Percentiles rank a stretch among this genome's conserved stretches.
Conservation (phyloP, 1,284 basidiomycete genomes). For the Malassezia sympodialis region DNA sequence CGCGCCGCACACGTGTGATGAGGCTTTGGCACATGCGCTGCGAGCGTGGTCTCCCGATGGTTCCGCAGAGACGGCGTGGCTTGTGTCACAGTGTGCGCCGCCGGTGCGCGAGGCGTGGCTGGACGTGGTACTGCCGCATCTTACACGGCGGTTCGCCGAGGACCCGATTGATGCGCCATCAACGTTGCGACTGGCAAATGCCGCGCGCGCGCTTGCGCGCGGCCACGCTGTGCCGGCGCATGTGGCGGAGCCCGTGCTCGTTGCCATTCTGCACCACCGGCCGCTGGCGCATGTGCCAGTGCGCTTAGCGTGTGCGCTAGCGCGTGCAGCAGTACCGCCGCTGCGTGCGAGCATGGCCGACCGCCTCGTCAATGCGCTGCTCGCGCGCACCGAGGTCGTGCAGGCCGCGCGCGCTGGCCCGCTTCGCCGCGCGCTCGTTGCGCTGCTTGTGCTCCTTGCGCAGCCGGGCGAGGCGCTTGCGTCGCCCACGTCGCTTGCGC, state of each 20-base stretch:
- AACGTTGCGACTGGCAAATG: background rate
- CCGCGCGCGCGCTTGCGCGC: background rate
- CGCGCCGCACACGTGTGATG: background rate
- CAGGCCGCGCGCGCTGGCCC: constrained; percentile 22
- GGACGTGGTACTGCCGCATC: background rate
- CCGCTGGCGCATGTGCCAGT: constrained; percentile 53
- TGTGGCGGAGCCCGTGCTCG: constrained; percentile 64
- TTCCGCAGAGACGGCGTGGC: background rate
- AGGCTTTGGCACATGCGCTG: background rate
- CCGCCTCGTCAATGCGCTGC: constrained; percentile 24
- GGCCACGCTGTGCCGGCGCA: constrained; percentile 46
- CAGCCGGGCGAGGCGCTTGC: constrained; percentile 57
- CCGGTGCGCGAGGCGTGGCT: background rate
- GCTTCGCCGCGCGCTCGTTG: constrained; percentile 7
- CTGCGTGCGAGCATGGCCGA: constrained; percentile 17
- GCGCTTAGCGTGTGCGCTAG: constrained; percentile 53
- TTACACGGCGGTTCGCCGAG: constrained; percentile 28
- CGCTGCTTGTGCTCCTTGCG: constrained; percentile 5
- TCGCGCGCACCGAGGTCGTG: constrained; percentile 25
- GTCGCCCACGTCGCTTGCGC: constrained; percentile 62
- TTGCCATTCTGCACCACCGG: constrained; percentile 58
- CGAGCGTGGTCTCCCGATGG: background rate
- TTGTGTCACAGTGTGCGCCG: background rate
- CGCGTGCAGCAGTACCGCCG: background rate
- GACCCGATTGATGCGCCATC: constrained; percentile 30